Percentiles rank a stretch among this genome's conserved stretches.
These are phyloP conservation scores for Pseudonectria foliicola DNA, from an alignment of 2,329 filamentous ascomycete genomes.

Conservation along the genomic window DNA sequence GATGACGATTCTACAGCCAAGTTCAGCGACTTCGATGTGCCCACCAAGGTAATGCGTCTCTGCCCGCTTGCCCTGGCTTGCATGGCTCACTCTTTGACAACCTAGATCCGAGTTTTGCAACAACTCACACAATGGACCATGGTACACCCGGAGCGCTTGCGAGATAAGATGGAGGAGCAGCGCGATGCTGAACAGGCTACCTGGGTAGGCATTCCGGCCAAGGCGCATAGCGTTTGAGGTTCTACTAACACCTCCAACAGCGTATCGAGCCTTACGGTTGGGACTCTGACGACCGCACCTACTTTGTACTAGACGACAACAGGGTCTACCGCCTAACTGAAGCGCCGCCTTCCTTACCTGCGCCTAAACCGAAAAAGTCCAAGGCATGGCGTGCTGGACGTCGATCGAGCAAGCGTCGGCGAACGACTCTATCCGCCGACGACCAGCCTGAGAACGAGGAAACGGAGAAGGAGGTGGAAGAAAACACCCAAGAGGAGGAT, in stretches of 20 bases:
- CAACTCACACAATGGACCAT: slow-evolving; percentile 87
- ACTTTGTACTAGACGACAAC: slow-evolving; percentile 91
- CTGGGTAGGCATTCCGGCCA: slow-evolving; percentile 61
- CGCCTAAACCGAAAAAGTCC: slow-evolving; percentile 59
- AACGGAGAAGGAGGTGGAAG: slow-evolving; percentile 20
- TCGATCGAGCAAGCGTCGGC: slow-evolving; percentile 67
- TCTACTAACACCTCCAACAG: slow-evolving; percentile 30
- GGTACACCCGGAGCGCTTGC: slow-evolving; percentile 76
- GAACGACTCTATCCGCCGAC: slow-evolving; percentile 35
- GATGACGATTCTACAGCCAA: slow-evolving; percentile 62
- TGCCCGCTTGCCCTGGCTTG: background rate
- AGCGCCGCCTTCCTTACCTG: slow-evolving; percentile 52
- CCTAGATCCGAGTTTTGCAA: slow-evolving; percentile 67
- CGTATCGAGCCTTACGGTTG: slow-evolving; percentile 79
- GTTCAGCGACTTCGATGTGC: slow-evolving; percentile 76
- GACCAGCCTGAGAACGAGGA: slow-evolving; percentile 29
- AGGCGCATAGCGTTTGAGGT: background rate
- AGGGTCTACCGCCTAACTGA: slow-evolving; percentile 86
- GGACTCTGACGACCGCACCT: slow-evolving; percentile 78
- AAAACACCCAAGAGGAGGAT: slow-evolving; percentile 34
- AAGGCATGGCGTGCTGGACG: slow-evolving; percentile 43
- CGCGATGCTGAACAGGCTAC: slow-evolving; percentile 72
- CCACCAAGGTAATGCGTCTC: slow-evolving; percentile 56
- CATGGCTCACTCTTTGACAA: background rate
- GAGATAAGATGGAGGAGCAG: slow-evolving; percentile 77